A percentile compares a stretch with the other conserved stretches of the same genome.
These are phyloP conservation scores for Aureobasidium musti DNA, from an alignment of 2,329 filamentous ascomycete genomes.

Conservation along the genomic window DNA sequence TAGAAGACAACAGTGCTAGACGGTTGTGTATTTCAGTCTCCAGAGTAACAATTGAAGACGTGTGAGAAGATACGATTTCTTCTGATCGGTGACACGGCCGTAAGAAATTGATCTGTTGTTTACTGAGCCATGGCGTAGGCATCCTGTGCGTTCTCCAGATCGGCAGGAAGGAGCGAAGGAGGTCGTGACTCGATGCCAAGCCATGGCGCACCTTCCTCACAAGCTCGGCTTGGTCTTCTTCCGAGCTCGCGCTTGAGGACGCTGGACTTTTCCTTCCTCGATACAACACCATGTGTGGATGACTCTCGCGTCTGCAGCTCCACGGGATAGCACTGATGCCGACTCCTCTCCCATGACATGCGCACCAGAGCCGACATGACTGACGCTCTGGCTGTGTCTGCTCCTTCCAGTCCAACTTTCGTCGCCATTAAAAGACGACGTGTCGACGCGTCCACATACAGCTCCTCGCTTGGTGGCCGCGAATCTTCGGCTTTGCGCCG, in stretches of 20 bases:
- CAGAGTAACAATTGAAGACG: no score
- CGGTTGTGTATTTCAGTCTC: no score
- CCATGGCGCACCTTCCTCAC: neutral
- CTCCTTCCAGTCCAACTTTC: neutral
- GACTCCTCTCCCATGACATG: neutral
- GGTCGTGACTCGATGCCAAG: neutral
- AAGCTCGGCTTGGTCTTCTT: neutral
- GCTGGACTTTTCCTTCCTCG: no score
- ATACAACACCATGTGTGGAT: neutral
- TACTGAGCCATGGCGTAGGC: no score
- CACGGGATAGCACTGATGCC: neutral
- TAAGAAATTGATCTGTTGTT: no score
- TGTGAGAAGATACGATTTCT: no score
- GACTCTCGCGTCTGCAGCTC: neutral
- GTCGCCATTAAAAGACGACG: slow-evolving; percentile 3
- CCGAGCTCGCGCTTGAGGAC: neutral
- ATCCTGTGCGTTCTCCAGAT: neutral
- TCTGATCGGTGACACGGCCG: no score
- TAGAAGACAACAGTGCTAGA: no score
- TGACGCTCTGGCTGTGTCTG: neutral
- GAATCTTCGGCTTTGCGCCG: neutral
- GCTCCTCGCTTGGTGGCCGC: neutral
- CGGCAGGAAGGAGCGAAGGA: neutral
- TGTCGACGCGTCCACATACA: neutral
- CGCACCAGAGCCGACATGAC: neutral